Conservation (phyloP, 345 rosid species). For the Brassica carinata region DNA sequence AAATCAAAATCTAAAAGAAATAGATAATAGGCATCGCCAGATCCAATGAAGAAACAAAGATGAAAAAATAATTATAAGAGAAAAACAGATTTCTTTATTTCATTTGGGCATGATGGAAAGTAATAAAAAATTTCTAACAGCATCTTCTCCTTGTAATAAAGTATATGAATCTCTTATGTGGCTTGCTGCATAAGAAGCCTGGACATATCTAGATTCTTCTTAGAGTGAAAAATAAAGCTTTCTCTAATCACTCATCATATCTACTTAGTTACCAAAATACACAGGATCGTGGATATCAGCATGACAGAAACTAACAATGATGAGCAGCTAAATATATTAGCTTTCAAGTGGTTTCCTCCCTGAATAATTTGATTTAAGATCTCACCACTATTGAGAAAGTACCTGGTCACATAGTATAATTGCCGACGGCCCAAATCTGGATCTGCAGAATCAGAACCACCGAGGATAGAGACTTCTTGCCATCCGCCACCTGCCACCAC, state of each 20-base stretch:
- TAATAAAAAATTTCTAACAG: too few relatives aligned
- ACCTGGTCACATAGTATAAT: constrained; percentile 95
- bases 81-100: neutral
- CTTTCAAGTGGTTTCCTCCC: neutral
- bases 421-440: constrained; percentile 94
- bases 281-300: too few relatives aligned
- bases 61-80: neutral
- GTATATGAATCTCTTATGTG: neutral
- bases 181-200: neutral
- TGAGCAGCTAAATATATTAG: neutral
- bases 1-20: neutral
- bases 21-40: neutral
- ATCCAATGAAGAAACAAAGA: neutral
- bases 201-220: neutral
- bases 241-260: neutral
- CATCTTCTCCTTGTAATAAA: neutral
- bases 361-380: constrained; percentile 1
- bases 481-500: too few relatives aligned
- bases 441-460: constrained; percentile 78
- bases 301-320: neutral
- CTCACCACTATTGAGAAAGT: constrained; percentile 14
- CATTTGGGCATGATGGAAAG: neutral
- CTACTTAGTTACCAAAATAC: neutral
- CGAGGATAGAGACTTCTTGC: constrained; percentile 26
- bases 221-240: neutral